Evolutionary conservation across 768 basidiomycete species (phyloP), one percentile per base, ranked within the genome.

Genomic region (Pulveroboletus sp.): DNA sequence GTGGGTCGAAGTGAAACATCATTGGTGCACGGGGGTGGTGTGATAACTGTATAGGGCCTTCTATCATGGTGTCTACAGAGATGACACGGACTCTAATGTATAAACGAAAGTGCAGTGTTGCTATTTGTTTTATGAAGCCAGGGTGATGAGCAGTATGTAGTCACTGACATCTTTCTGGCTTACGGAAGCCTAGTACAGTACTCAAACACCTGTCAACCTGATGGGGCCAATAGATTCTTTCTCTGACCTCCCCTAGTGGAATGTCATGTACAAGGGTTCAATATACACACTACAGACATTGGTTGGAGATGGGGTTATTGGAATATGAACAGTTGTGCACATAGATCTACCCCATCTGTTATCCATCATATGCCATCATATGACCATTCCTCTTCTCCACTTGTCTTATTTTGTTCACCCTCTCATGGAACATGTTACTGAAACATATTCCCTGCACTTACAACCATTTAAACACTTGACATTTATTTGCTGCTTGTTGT

Each of bases 51-150:
- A 15, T 38, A 69, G 67, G 66, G 6, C 56, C 66, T 52, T 67
- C 66, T 24, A 17, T 65, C 4, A 49, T 66, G 21, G 61, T 69
- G 67, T 69, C 65, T 49, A 57, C 60, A n/a, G n/a, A n/a, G n/a
- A n/a, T n/a, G n/a, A n/a, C n/a, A n/a, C 1, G 56, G 54, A 53
- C 53, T n/a, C 46, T 65, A 2, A 41, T 57, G 18, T 35, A 43
- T 1, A 49, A 57, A 38, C 55, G 47, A 8, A 36, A 1, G 21
- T 37, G 30, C 6, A 17, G 35, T 11, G 17, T 36, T 13, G 44
- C 57, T 36, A 56, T 55, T 33, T 28, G 15, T 27, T 4, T 4
- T 4, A 27, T 27, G 27, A n/a, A n/a, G n/a, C n/a, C n/a, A n/a
- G n/a, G n/a, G n/a, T n/a, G n/a, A n/a, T n/a, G n/a, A n/a, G n/a